Evolutionary conservation across 306 rosid species (phyloP).

Genomic region (Lathyrus aphaca): DNA sequence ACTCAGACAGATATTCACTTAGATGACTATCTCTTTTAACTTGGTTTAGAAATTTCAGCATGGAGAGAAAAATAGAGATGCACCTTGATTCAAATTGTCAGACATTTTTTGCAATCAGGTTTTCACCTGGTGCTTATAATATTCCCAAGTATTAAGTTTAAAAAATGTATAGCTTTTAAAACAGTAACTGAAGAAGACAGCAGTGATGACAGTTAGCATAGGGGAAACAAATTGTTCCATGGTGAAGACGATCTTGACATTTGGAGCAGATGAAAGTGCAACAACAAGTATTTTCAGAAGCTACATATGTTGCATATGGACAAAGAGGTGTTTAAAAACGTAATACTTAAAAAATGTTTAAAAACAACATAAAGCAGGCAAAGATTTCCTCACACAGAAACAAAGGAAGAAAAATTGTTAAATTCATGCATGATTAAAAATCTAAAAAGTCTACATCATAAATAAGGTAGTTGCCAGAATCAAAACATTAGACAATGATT

Average conservation of each 20-base stretch:
- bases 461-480: background rate
- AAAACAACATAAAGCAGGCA: background rate
- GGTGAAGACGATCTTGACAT: background rate
- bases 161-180: too few species aligned
- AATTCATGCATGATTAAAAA: constrained; percentile 10
- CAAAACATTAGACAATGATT: background rate
- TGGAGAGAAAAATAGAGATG: too few species aligned
- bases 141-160: too few species aligned
- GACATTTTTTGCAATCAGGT: too few species aligned
- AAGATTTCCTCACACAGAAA: background rate
- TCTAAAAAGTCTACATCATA: constrained; percentile 28
- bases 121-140: too few species aligned
- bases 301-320: background rate
- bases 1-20: too few species aligned
- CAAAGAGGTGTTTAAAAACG: too few species aligned
- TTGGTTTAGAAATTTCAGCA: too few species aligned
- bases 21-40: too few species aligned
- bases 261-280: background rate
- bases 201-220: too few species aligned
- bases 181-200: too few species aligned
- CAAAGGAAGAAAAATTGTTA: background rate
- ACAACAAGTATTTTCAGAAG: background rate
- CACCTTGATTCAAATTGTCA: too few species aligned
- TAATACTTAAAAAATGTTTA: background rate
- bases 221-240: background rate